phyloP scores from a whole-genome alignment of 805 yeast genomes.

The Candida pseudoglaebosa region DNA sequence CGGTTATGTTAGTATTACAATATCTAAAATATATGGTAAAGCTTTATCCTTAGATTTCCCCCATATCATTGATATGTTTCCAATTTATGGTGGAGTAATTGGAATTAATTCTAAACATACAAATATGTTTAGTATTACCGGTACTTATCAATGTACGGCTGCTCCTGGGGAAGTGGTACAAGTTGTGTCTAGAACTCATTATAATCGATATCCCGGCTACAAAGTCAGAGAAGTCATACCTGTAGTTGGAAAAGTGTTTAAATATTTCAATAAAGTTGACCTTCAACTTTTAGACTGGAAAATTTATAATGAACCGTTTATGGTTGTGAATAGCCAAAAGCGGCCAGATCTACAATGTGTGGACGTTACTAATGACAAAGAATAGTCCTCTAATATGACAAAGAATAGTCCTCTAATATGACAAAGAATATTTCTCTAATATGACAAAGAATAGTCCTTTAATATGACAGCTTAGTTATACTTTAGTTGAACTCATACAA shows the following conservation, averaged over 20 bases:
- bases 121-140: conserved; percentile 1
- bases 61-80: conserved; percentile 2
- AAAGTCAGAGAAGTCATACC: conserved; percentile 1
- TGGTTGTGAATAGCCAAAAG: neutral
- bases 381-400: too few species aligned
- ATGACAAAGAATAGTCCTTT: too few species aligned
- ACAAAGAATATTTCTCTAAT: too few species aligned
- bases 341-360: conserved; percentile 1
- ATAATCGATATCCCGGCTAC: conserved; percentile 3
- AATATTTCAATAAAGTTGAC: neutral
- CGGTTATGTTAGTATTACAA: neutral
- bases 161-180: conserved; percentile 2
- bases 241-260: neutral
- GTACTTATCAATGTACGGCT: conserved; percentile 1
- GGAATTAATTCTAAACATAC: conserved; percentile 1
- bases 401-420: too few species aligned
- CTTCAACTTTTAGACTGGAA: conserved; percentile 2
- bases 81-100: neutral
- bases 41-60: conserved; percentile 2
- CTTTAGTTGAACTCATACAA: too few species aligned
- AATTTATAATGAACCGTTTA: neutral
- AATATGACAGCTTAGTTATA: too few species aligned
- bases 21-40: conserved; percentile 1
- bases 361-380: too few species aligned
- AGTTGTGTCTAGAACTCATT: neutral